A percentile compares a stretch with the other conserved stretches of the same genome.
Evolutionary conservation across 345 rosid genomes (phyloP).

Genomic region (Lepidium africanum): DNA sequence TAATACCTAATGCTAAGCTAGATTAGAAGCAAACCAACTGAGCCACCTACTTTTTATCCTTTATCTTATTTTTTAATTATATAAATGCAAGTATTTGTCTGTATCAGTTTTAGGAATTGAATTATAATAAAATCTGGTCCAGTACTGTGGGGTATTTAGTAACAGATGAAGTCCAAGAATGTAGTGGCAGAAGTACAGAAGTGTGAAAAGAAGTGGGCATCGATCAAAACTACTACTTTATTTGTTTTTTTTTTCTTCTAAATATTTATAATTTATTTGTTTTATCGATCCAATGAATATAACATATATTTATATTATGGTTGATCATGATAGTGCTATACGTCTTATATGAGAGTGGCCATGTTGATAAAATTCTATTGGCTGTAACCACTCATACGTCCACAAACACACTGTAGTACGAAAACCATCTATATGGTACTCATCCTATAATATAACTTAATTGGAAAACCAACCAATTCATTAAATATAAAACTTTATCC

Average conservation of each 20-base stretch:
- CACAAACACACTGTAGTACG: neutral
- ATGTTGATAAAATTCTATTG: slow-evolving; percentile 14
- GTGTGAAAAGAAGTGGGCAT: slow-evolving; percentile 28
- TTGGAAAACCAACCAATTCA: neutral
- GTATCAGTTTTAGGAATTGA: neutral
- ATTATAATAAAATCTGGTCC: slow-evolving; percentile 6
- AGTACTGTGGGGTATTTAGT: slow-evolving; percentile 14
- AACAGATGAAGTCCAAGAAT: slow-evolving; percentile 29
- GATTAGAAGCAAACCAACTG: too few species aligned
- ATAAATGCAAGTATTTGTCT: slow-evolving; percentile 17
- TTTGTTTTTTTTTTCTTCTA: neutral
- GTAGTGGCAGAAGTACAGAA: slow-evolving; percentile 25
- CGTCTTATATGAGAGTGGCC: slow-evolving; percentile 15
- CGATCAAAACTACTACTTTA: neutral
- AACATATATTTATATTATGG: slow-evolving; percentile 7
- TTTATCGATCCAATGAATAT: slow-evolving; percentile 29
- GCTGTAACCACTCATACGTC: neutral
- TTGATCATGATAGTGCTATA: slow-evolving; percentile 6
- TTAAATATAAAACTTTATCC: neutral
- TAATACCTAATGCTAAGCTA: too few species aligned
- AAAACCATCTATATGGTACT: neutral
- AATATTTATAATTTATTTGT: neutral
- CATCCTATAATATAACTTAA: neutral
- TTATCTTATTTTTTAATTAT: neutral
- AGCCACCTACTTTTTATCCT: too few species aligned